Percentiles rank a stretch among this genome's conserved stretches.
These are phyloP conservation scores for Saccharomycopsis olivae DNA, from an alignment of 805 yeast species.

Conservation along the genomic window DNA sequence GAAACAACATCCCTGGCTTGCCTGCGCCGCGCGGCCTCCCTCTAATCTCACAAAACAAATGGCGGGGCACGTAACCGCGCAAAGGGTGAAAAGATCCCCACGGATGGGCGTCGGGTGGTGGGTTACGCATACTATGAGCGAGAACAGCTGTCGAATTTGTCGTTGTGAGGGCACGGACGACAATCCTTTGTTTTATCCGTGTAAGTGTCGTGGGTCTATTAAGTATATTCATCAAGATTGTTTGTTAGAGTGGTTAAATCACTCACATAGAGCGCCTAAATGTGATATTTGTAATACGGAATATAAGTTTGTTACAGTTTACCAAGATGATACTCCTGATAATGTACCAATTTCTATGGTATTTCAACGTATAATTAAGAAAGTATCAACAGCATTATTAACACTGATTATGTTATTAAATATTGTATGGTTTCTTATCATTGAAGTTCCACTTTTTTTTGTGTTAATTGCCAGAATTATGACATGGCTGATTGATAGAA, in stretches of 20 bases:
- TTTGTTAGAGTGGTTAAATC: conserved; percentile 76
- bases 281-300: conserved; percentile 87
- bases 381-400: conserved; percentile 13
- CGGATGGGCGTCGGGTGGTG: too few species aligned
- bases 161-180: conserved; percentile 76
- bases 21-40: too few species aligned
- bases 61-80: too few species aligned
- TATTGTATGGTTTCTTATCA: conserved; percentile 29
- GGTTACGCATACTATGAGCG: conserved; percentile 20
- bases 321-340: conserved; percentile 54
- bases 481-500: conserved; percentile 47
- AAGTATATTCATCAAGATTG: conserved; percentile 91
- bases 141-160: conserved; percentile 78
- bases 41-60: too few species aligned
- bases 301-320: conserved; percentile 57
- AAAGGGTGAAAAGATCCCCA: too few species aligned
- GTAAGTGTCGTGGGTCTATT: conserved; percentile 90
- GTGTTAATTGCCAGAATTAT: conserved; percentile 41
- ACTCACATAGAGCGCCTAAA: conserved; percentile 46
- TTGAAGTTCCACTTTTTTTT: conserved; percentile 52
- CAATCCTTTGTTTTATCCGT: conserved; percentile 83
- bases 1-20: conserved; percentile 36
- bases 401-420: conserved; percentile 19
- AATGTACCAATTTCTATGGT: conserved; percentile 46
- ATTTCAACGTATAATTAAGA: conserved; percentile 28